Conservation (phyloP, 148 eudicot species). For the Vaccinium corymbosum region DNA sequence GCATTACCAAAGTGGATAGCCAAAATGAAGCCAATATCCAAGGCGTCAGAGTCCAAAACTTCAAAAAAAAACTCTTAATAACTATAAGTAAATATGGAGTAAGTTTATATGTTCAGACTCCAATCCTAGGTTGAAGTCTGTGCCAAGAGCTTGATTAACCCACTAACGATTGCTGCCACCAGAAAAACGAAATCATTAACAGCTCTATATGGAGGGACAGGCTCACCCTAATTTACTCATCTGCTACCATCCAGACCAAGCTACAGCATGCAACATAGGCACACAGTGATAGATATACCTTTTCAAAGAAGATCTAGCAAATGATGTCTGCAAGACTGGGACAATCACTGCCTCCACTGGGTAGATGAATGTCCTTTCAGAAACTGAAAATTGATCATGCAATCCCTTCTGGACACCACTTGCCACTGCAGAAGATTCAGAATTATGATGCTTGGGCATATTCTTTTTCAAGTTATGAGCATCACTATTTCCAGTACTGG, state of each 20-base stretch:
- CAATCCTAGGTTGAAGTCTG: not conserved
- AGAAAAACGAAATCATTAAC: not conserved
- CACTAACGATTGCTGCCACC: not conserved
- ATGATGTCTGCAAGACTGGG: constrained; percentile 79
- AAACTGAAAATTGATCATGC: constrained; percentile 32
- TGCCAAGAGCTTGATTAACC: not conserved
- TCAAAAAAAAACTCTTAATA: not conserved
- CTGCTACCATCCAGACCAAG: constrained; percentile 7
- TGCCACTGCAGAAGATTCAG: constrained; percentile 38
- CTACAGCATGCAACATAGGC: constrained; percentile 8
- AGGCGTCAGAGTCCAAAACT: not conserved
- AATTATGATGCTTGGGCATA: constrained; percentile 22
- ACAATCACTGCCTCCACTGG: constrained; percentile 87
- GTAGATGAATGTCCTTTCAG: constrained; percentile 75
- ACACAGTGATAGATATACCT: constrained; percentile 39
- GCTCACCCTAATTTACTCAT: not conserved
- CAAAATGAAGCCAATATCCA: not conserved
- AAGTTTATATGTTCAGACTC: not conserved
- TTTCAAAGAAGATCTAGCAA: constrained; percentile 73
- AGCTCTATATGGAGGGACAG: not conserved
- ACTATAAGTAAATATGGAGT: not conserved
- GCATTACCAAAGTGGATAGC: not conserved
- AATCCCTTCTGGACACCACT: constrained; percentile 37
- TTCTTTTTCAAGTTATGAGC: constrained; percentile 31
- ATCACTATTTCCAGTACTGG: constrained; percentile 37